Base-by-base conservation (phyloP, 208 protist genomes). In the Wallacemonas sp. region DNA sequence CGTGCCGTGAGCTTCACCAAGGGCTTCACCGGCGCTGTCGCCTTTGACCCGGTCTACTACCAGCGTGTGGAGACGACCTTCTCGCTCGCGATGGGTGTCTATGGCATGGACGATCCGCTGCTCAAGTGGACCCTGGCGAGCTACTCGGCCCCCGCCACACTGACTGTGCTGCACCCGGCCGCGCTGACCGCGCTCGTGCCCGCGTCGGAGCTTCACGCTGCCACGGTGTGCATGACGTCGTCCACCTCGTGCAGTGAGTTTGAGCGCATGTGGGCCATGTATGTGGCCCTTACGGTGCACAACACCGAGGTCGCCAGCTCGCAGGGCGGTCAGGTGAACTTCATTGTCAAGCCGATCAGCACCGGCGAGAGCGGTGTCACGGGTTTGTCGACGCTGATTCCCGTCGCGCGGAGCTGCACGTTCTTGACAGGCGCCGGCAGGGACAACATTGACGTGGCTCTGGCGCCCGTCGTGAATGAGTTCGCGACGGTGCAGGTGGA, bases 391-490 rank as follows among this genome's bases (percentile, higher is more conserved):
- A 79, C 81, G 38, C 72, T 95, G 22, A 86, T 93, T 22, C 76
- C 81, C 1, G 79, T 91, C 23, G 83, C 82, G 1, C 80, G 81
- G 25, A 79, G 76, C 22, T 96, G 90, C 64, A 82, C 79, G 4
- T 77, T 93, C 31, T 57, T 96, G 57, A 74, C 79, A 0, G 90
- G 90, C 1, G 83, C 87, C 2, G 90, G 87, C 10, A 77, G 71
- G 55, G 64, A 74, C 29, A 67, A 65, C 50, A 61, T 96, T 26
- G 72, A 70, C 16, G 63, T 81, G 20, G 77, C 87, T 5, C 72
- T 96, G 32, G 84, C 77, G 10, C 90, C 90, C 2, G 79, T 93
- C 1, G 74, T 96, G 28, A 96, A 93, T 67, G 75, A 92, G 70
- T 96, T 88, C 67, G 32, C 64, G 11, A 75, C 90, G 22, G 67